Evolutionary conservation across 257 asterid species (phyloP).

Genomic region (Capsicum baccatum): DNA sequence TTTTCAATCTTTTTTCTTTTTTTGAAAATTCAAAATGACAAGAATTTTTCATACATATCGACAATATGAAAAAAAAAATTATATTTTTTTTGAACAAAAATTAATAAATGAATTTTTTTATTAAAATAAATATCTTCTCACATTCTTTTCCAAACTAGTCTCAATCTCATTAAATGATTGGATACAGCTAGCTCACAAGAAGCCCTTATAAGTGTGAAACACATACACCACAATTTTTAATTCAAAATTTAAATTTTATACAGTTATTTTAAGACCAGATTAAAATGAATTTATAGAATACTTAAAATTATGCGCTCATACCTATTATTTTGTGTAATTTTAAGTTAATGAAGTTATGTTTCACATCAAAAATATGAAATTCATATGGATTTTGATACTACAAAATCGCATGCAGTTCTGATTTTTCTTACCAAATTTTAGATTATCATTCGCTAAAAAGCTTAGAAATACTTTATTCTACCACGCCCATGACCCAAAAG

Average conservation of each 20-base stretch:
- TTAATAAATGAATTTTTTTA: not conserved
- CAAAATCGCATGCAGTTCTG: not conserved
- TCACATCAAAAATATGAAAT: not conserved
- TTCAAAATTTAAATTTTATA: not conserved
- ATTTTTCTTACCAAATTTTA: constrained; percentile 24
- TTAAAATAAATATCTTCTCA: constrained; percentile 39
- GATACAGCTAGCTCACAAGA: not conserved
- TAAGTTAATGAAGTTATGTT: too few species aligned
- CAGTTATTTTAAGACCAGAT: not conserved
- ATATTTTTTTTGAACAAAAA: too few species aligned
- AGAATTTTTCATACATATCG: not conserved
- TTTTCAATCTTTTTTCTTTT: too few species aligned
- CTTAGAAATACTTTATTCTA: not conserved
- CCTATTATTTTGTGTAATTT: too few species aligned
- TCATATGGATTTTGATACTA: not conserved
- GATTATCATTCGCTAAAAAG: constrained; percentile 32
- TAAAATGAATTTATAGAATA: too few species aligned
- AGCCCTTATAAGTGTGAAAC: not conserved
- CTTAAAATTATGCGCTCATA: too few species aligned
- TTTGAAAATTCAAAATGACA: too few species aligned
- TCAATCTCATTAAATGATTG: constrained; percentile 44
- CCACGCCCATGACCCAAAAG: too few species aligned
- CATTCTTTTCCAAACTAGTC: constrained; percentile 34
- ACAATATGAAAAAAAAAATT: not conserved
- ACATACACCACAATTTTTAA: not conserved